Conservation (phyloP, 345 rosid species). For the Barbarea vulgaris region DNA sequence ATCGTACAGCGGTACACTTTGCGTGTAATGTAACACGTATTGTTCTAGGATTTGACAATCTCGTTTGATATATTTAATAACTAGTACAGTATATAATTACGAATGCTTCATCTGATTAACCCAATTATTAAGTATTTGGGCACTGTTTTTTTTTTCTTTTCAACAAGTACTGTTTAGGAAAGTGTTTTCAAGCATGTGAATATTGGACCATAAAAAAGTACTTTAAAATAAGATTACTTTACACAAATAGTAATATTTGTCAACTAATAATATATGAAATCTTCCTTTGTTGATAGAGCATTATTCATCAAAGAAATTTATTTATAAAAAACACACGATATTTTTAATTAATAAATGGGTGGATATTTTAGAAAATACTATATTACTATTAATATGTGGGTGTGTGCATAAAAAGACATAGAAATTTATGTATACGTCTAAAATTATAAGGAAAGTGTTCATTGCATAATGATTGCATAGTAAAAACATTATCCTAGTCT, state of each 20-base stretch:
- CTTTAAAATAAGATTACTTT: slow-evolving; percentile 22
- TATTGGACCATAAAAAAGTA: slow-evolving; percentile 16
- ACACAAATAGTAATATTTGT: slow-evolving; percentile 18
- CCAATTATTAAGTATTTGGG: slow-evolving; percentile 3
- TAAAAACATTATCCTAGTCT: slow-evolving; percentile 36
- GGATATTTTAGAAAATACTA: slow-evolving; percentile 9
- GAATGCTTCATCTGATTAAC: neutral
- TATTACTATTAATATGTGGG: slow-evolving; percentile 7
- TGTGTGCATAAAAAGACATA: slow-evolving; percentile 24
- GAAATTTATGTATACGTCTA: neutral
- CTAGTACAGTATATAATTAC: neutral
- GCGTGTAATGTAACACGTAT: slow-evolving; percentile 3
- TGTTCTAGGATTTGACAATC: slow-evolving; percentile 5
- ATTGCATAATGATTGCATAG: slow-evolving; percentile 44
- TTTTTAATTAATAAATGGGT: neutral
- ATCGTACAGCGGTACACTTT: neutral
- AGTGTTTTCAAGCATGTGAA: slow-evolving; percentile 33
- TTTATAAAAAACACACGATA: neutral
- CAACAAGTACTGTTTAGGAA: slow-evolving; percentile 15
- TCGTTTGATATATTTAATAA: neutral
- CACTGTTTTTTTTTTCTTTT: neutral
- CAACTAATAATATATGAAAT: slow-evolving; percentile 27
- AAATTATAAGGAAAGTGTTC: slow-evolving; percentile 18
- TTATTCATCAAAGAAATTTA: neutral
- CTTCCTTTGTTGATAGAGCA: slow-evolving; percentile 12